These are phyloP conservation scores for Puccinia triticina DNA, from an alignment of 1,284 basidiomycete genomes.

Conservation along the genomic window DNA sequence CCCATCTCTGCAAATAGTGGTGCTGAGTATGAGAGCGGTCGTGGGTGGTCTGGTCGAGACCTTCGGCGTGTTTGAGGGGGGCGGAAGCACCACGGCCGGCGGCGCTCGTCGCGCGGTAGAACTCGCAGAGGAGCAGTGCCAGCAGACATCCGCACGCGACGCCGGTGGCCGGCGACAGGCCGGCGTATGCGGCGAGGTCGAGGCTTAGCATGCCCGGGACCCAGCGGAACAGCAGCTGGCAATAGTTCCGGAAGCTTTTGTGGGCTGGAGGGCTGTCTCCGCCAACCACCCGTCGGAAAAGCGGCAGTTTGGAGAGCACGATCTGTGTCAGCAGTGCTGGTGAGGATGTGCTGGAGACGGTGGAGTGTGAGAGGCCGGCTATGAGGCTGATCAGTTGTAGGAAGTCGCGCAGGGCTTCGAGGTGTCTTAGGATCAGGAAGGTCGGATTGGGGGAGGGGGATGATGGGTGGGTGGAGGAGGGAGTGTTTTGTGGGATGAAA, in stretches of 20 bases:
- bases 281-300: slow-evolving; percentile 33
- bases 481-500: slow-evolving; percentile 20
- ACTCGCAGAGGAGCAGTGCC: slow-evolving; percentile 54
- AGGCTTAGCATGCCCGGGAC: slow-evolving; percentile 55
- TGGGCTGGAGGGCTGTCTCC: slow-evolving; percentile 17
- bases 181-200: slow-evolving; percentile 50
- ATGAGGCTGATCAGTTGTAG: slow-evolving; percentile 51
- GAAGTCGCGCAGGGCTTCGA: slow-evolving; percentile 53
- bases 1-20: slow-evolving; percentile 6
- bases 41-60: too few relatives aligned
- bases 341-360: not conserved
- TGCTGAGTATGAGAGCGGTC: slow-evolving; percentile 25
- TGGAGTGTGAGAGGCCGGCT: slow-evolving; percentile 1
- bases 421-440: slow-evolving; percentile 47
- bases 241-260: slow-evolving; percentile 26
- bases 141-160: slow-evolving; percentile 54
- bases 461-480: not conserved
- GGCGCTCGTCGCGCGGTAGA: slow-evolving; percentile 55
- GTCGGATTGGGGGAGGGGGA: not conserved
- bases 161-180: slow-evolving; percentile 36
- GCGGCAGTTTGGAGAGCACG: not conserved
- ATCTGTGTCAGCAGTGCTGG: not conserved
- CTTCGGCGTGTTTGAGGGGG: too few relatives aligned
- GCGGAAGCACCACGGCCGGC: not conserved
- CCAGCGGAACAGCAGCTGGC: slow-evolving; percentile 40